These are phyloP conservation scores for Artomyces pyxidatus DNA, from an alignment of 768 basidiomycete genomes.

Conservation along the genomic window DNA sequence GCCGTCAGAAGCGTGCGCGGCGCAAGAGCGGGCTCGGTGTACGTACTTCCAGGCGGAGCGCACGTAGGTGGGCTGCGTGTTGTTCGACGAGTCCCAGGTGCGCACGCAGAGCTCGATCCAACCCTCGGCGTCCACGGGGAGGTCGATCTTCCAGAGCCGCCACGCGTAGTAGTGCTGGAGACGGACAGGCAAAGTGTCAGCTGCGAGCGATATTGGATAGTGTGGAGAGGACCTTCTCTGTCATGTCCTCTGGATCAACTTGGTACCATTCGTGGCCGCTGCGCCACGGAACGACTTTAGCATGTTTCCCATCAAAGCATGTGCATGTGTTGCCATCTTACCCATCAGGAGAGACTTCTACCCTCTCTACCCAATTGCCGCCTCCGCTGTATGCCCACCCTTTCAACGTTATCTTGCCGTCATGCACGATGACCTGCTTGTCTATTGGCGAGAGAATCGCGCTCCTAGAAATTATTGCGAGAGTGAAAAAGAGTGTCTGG, in stretches of 20 bases:
- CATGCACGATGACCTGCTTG: slow-evolving; percentile 39
- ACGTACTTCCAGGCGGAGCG: slow-evolving; percentile 49
- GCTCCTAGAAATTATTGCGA: slow-evolving; percentile 26
- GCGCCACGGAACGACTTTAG: not conserved
- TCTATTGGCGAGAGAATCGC: slow-evolving; percentile 39
- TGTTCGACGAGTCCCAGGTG: slow-evolving; percentile 51
- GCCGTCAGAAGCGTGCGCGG: not conserved
- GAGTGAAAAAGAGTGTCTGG: not conserved
- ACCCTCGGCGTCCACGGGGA: slow-evolving; percentile 47
- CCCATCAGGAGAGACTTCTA: slow-evolving; percentile 47
- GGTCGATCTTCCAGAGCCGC: slow-evolving; percentile 43
- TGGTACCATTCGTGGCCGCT: slow-evolving; percentile 46
- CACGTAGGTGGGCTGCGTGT: slow-evolving; percentile 47
- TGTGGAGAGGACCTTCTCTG: slow-evolving; percentile 32
- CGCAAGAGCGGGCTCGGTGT: not conserved
- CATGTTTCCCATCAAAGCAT: not conserved
- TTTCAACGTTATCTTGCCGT: slow-evolving; percentile 35
- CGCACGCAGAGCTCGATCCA: slow-evolving; percentile 51
- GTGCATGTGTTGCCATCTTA: slow-evolving; percentile 13
- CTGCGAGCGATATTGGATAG: too few species aligned
- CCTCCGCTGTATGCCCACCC: slow-evolving; percentile 26
- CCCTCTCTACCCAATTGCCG: slow-evolving; percentile 48
- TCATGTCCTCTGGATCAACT: slow-evolving; percentile 37
- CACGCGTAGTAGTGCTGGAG: slow-evolving; percentile 44
- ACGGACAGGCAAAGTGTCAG: not conserved